Evolutionary conservation across 441 rosid genomes (phyloP).

Genomic region (Euphorbia celastroides): DNA sequence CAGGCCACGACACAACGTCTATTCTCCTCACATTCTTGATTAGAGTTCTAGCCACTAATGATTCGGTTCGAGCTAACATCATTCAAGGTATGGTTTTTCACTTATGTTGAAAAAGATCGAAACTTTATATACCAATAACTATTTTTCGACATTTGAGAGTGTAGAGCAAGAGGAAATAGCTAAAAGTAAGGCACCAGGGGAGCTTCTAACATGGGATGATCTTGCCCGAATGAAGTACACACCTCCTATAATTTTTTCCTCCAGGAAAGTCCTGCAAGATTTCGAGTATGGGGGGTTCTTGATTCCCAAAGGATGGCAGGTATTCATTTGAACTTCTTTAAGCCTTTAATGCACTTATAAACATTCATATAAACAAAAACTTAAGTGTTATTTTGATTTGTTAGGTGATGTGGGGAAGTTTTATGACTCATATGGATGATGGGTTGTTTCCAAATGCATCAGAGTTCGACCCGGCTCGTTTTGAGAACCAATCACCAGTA

Average conservation of each 20-base stretch:
- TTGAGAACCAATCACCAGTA: slow-evolving; percentile 16
- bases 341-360: too few species aligned
- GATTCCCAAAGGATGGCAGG: slow-evolving; percentile 9
- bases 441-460: slow-evolving; percentile 19
- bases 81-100: not conserved
- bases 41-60: not conserved
- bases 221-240: slow-evolving; percentile 26
- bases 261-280: slow-evolving; percentile 23
- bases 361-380: too few species aligned
- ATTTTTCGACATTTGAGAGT: not conserved
- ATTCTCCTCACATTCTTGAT: too few species aligned
- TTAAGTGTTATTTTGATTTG: too few species aligned
- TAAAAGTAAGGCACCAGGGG: not conserved
- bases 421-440: slow-evolving; percentile 27
- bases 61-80: not conserved
- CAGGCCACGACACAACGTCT: not conserved
- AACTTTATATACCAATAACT: not conserved
- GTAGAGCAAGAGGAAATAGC: slow-evolving; percentile 17
- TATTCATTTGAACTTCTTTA: not conserved
- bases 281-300: slow-evolving; percentile 23
- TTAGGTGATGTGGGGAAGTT: slow-evolving; percentile 22
- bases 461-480: slow-evolving; percentile 22
- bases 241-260: slow-evolving; percentile 22
- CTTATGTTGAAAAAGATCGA: too few species aligned
- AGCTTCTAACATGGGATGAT: slow-evolving; percentile 17